phyloP scores from a whole-genome alignment of 2,329 filamentous ascomycete species.

The Aspergillus ochraceus region DNA sequence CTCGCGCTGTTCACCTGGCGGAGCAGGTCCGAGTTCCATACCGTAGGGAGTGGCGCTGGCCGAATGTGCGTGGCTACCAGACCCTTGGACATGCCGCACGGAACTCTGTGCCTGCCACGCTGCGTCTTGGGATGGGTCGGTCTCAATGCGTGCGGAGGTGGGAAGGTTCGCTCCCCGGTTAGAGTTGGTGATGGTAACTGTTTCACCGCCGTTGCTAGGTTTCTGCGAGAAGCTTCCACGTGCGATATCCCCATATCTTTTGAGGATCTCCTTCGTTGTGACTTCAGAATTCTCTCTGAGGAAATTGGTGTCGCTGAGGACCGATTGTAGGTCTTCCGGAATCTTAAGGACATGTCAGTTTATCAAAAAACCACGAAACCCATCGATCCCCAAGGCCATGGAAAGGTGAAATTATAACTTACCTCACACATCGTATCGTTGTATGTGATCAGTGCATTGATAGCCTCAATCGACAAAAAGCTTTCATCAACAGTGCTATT shows the following conservation, averaged over 20 bases:
- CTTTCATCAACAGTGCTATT: slow-evolving; percentile 78
- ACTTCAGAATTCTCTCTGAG: slow-evolving; percentile 83
- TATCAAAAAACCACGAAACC: neutral
- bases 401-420: slow-evolving; percentile 40
- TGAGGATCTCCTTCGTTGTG: slow-evolving; percentile 95
- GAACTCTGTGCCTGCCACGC: slow-evolving; percentile 82
- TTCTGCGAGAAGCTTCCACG: slow-evolving; percentile 62
- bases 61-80: slow-evolving; percentile 38
- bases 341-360: slow-evolving; percentile 58
- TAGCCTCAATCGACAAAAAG: slow-evolving; percentile 89
- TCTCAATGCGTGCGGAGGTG: slow-evolving; percentile 70
- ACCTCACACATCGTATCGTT: slow-evolving; percentile 98
- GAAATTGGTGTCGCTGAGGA: slow-evolving; percentile 78
- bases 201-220: slow-evolving; percentile 54
- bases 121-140: slow-evolving; percentile 70
- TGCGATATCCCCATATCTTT: slow-evolving; percentile 82
- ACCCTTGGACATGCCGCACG: slow-evolving; percentile 68
- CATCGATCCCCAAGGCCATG: neutral
- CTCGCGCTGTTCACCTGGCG: slow-evolving; percentile 31
- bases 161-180: slow-evolving; percentile 42
- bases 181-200: slow-evolving; percentile 44
- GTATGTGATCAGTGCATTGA: slow-evolving; percentile 84
- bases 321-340: slow-evolving; percentile 83
- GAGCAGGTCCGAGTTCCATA: slow-evolving; percentile 27
- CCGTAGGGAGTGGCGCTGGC: slow-evolving; percentile 26